Base-by-base conservation (phyloP, 106 monocot genomes). In the Agapanthus africanus region DNA sequence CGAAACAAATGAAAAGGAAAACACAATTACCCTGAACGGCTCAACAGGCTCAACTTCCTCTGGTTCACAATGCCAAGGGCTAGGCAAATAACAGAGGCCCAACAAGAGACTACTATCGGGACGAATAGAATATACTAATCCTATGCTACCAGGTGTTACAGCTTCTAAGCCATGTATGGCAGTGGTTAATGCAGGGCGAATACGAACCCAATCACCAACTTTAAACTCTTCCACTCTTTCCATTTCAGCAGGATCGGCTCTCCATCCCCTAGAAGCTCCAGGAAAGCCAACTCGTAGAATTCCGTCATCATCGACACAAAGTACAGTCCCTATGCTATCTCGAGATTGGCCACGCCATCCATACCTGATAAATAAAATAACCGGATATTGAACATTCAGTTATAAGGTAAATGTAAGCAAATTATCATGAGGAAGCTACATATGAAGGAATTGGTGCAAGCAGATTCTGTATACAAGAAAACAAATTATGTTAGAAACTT, bases 261-360 rank as follows among this genome's bases (percentile, higher is more conserved):
- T 86, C 99, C 99, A 99, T 50, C 99, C 99, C 66, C 99, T 87
- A 18, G 99, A 99, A 67, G 99, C 99, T 65, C 99, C 90, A 62
- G 99, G 99, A 74, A 99, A 99, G 47, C 99, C 99, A 71, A 99
- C 90, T 54, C 90, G 78, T 36, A 99, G 76, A 67, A 90, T 90
- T 68, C 99, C 99, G 79, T 99, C 99, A 83, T 99, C 99, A 81
- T 99, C 93, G 54, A 99, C 93, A 80, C 99, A 99, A 19, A 99
- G 93, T 56, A 99, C 99, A 54, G 99, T 99, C 30, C 99, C 99
- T 67, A 99, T 90, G 70, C 99, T 99, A 73, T 99, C 99, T 49
- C 90, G 84, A 70, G 99, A 93, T 70, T 84, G 90, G 66, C 89
- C 90, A 79, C 99, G 92, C 99, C 80, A 93, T 42, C 99, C 99